Base-by-base conservation (phyloP, 2,329 filamentous ascomycete genomes). In the Thielaviopsis musarum region DNA sequence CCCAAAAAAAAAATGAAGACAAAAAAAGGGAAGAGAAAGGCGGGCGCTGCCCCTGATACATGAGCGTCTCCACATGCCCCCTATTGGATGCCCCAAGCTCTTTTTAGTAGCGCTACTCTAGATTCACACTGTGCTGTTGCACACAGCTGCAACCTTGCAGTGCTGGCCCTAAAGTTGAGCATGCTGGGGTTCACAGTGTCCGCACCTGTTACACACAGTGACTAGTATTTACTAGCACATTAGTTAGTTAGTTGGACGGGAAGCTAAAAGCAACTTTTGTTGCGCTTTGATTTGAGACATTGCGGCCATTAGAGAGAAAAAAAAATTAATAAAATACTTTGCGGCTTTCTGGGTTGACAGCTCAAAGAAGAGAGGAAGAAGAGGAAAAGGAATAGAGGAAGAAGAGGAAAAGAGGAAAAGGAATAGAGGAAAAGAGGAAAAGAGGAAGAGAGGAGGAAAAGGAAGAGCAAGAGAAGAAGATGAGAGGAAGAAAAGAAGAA, bases 81-180 rank as follows among this genome's bases (percentile, higher is more conserved):
- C 38, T 54, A 54, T 49, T 59, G 48, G 28, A 21, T 59, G 57
- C 49, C 57, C 57, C 51, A 59, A 59, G 57, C 57, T 54, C 45
- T 45, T 34, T 34, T 10, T 22, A 38, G 30, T 48, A 24, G 19
- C n/a, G 30, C 30, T 12, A 30, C 52, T 30, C 10, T 26, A 12
- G 12, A 17, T 48, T 9, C 13, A 19, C 57, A 48, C 30, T 48
- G 22, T 54, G 10, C 9, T n/a, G 24, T 34, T 28, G 26, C 26
- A 21, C 15, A 24, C 21, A 52, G 49, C 26, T 21, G 49, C 21
- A n/a, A 21, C 49, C 17, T 53, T 53, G 22, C 52, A 24, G n/a
- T 30, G 15, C 9, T 52, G 2, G 15, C 19, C 12, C 19, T 1
- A 52, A 6, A 52, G 49, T 15, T 13, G 49, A 24, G 21, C 24